These are phyloP conservation scores for Solanum stenotomum DNA, from an alignment of 257 asterid species.

Conservation along the genomic window DNA sequence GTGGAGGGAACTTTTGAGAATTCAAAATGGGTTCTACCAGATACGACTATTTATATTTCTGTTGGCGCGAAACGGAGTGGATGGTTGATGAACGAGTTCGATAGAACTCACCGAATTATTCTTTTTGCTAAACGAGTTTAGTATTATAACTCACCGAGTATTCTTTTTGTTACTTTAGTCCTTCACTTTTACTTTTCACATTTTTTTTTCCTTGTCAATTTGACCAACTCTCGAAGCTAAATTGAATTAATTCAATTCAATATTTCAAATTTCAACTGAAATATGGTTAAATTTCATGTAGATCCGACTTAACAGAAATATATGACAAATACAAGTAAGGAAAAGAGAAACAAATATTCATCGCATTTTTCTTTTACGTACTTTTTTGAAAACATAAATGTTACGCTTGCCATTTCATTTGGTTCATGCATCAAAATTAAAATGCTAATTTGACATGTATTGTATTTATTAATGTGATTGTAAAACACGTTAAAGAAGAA, in stretches of 20 bases:
- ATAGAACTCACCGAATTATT: not conserved
- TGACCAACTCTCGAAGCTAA: no score
- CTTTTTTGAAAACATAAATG: not conserved
- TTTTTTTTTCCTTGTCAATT: no score
- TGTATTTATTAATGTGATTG: not conserved
- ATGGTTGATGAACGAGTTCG: not conserved
- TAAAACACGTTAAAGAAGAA: not conserved
- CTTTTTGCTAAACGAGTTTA: no score
- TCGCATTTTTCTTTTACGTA: not conserved
- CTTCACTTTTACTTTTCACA: not conserved
- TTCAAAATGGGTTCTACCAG: not conserved
- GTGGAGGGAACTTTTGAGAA: not conserved
- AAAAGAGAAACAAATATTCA: no score
- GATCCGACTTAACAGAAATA: rapidly evolving
- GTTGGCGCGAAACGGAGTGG: not conserved
- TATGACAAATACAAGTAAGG: not conserved
- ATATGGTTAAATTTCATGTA: no score
- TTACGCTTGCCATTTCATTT: not conserved
- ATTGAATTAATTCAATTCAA: no score
- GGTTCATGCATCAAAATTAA: not conserved
- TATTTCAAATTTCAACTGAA: no score
- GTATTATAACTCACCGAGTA: not conserved
- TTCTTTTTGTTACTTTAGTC: not conserved
- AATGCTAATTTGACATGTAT: not conserved
- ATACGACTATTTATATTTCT: not conserved